These are phyloP conservation scores for Solanum gandarillasii DNA, from an alignment of 257 asterid genomes.

Conservation along the genomic window DNA sequence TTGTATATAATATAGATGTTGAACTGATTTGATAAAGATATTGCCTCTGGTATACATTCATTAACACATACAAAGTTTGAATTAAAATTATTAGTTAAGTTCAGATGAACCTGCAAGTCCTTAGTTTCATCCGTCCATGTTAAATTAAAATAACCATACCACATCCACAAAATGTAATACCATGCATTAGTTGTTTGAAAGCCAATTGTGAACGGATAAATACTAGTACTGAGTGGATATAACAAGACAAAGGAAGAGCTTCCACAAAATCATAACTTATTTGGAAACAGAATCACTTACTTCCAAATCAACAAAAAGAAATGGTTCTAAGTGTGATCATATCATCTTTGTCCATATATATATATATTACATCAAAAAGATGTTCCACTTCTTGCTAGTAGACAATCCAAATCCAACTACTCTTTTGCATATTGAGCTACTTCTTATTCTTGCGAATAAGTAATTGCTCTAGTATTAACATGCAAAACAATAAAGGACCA, in stretches of 20 bases:
- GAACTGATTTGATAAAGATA: not conserved
- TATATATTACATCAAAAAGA: not conserved
- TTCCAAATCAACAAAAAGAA: not conserved
- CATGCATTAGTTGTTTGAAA: not conserved
- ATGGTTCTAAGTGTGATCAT: not conserved
- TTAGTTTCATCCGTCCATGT: not conserved
- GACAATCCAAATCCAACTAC: not conserved
- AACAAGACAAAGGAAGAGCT: not conserved
- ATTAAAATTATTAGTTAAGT: not conserved
- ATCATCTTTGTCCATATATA: not conserved
- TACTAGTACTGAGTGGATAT: not conserved
- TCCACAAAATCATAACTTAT: not conserved
- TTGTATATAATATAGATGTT: not conserved
- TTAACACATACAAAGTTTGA: not conserved
- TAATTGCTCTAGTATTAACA: not conserved
- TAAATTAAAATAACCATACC: not conserved
- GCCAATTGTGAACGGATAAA: not conserved
- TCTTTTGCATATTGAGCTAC: not conserved
- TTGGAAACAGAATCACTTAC: not conserved
- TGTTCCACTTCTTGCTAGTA: not conserved
- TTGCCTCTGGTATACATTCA: not conserved
- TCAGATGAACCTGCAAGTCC: not conserved
- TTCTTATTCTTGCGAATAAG: not conserved
- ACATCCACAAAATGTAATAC: not conserved
- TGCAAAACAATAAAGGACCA: not conserved